Conservation (phyloP, 495 filamentous ascomycete genomes). For the Thermochaetoides thermophila region DNA sequence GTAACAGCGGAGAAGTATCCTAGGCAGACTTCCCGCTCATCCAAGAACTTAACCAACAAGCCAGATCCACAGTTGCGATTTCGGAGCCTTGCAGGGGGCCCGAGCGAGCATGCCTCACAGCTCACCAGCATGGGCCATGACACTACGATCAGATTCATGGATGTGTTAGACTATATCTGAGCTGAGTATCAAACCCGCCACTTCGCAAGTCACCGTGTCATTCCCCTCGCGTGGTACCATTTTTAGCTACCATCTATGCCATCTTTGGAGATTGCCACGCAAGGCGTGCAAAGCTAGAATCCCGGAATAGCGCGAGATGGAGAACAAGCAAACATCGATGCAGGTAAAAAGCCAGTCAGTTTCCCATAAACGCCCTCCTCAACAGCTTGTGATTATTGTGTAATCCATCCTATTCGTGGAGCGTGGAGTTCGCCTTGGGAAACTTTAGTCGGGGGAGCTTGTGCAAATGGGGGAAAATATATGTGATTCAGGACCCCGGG, state of each 20-base stretch:
- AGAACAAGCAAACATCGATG: slow-evolving; percentile 13
- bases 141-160: background rate
- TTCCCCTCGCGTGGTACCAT: slow-evolving; percentile 4
- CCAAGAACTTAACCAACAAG: too few relatives aligned
- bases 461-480: slow-evolving; percentile 3
- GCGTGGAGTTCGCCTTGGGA: slow-evolving; percentile 3
- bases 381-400: slow-evolving; percentile 12
- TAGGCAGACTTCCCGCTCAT: too few relatives aligned
- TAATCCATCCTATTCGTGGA: slow-evolving; percentile 6
- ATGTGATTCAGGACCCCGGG: slow-evolving; percentile 4
- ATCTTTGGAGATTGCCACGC: background rate
- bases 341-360: slow-evolving; percentile 11
- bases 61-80: too few relatives aligned
- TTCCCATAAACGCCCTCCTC: slow-evolving; percentile 9
- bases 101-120: too few relatives aligned
- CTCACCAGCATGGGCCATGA: too few relatives aligned
- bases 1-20: too few relatives aligned
- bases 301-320: slow-evolving; percentile 5
- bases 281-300: slow-evolving; percentile 5
- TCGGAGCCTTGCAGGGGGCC: too few relatives aligned
- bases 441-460: too few relatives aligned
- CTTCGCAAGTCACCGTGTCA: slow-evolving; percentile 8
- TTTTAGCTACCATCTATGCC: slow-evolving; percentile 10
- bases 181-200: background rate
- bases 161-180: background rate